Percentiles rank a stretch among this genome's conserved stretches.
Evolutionary conservation across 2,329 filamentous ascomycete genomes (phyloP).

Genomic region (Epichloe uncinata): DNA sequence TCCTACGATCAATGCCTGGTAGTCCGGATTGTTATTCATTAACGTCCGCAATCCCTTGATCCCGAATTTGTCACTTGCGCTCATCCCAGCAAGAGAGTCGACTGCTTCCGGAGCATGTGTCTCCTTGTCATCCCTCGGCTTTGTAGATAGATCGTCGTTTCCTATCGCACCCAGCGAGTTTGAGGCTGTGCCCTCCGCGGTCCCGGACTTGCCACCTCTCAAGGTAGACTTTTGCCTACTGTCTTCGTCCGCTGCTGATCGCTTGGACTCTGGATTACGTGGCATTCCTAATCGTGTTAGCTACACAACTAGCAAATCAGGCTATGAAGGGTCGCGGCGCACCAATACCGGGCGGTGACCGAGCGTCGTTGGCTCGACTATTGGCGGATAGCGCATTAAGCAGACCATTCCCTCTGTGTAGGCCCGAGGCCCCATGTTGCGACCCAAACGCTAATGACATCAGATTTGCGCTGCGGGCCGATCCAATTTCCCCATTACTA

Average conservation of each 20-base stretch:
- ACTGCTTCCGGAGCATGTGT: constrained; percentile 27
- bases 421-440: constrained; percentile 25
- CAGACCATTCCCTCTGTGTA: constrained; percentile 44
- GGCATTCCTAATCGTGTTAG: constrained; percentile 18
- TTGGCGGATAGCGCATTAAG: constrained; percentile 52
- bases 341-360: constrained; percentile 32
- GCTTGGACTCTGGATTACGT: constrained; percentile 31
- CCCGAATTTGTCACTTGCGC: constrained; percentile 50
- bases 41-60: constrained; percentile 49
- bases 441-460: constrained; percentile 40
- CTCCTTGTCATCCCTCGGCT: constrained; percentile 31
- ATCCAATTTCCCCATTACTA: constrained; percentile 42
- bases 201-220: constrained; percentile 25
- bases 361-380: constrained; percentile 33
- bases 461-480: constrained; percentile 37
- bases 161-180: constrained; percentile 35
- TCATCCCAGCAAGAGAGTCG: constrained; percentile 48
- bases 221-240: constrained; percentile 29
- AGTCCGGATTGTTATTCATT: constrained; percentile 52
- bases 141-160: constrained; percentile 25
- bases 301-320: neutral
- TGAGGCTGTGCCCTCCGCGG: constrained; percentile 22
- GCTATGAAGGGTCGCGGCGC: constrained; percentile 9
- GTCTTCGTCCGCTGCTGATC: constrained; percentile 15
- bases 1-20: constrained; percentile 46